Evolutionary conservation across 2,329 filamentous ascomycete genomes (phyloP), one percentile per base, ranked within the genome.

Genomic region (Beauveria bassiana): DNA sequence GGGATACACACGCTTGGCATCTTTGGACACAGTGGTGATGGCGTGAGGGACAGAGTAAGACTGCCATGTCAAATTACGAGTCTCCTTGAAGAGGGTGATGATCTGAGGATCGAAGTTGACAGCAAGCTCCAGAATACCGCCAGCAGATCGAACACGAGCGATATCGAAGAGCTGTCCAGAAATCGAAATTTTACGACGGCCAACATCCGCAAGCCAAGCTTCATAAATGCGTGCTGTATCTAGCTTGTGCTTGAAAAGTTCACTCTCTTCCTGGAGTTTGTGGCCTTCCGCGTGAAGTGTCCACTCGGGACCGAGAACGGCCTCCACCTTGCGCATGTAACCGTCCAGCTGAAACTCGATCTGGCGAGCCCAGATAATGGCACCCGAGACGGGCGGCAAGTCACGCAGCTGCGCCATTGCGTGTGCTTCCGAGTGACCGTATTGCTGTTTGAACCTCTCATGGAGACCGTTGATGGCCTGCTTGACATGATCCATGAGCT

Each of bases 281-380:
- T 97, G 91, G 1, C 96, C 96, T 72, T 99, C 95, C 7, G 92
- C 86, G 70, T 99, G 96, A 63, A 98, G 80, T 60, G 90, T 88
- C 95, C 95, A 99, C 67, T 97, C 92, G 61, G 90, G 87, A 55
- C 95, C 95, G 24, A 99, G 84, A 43, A 99, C 95, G 67, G 96
- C 91, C 73, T 98, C 96, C n/a, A 99, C 93, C 74, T 97, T 97
- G 71, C 92, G 90, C 92, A 99, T 97, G 74, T 99, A 99, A 12
- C 88, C 90, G 70, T 97, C 89, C 10, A 99, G 85, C 73, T 99
- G 95, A 42, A 91, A 87, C 77, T 99, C 93, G 64, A 99, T 99
- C 74, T 99, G 95, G 49, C 91, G 88, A 26, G 93, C 93, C 90
- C 95, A 98, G 59, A 99, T 96, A 67, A 99, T 97, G 42, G 93